These are phyloP conservation scores for Dovyalis caffra DNA, from an alignment of 345 rosid species.

Conservation along the genomic window DNA sequence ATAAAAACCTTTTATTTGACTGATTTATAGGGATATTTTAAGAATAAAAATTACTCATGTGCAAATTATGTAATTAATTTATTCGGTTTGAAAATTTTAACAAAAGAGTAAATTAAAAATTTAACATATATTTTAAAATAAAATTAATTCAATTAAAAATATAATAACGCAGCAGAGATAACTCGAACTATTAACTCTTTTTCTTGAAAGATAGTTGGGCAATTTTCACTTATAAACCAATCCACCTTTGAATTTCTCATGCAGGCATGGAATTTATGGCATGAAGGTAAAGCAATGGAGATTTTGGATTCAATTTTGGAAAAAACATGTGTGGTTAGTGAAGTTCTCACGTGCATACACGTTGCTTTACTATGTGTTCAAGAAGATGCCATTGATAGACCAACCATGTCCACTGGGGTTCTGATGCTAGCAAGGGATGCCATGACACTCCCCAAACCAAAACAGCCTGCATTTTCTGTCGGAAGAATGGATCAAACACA, in stretches of 20 bases:
- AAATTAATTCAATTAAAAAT: too few relatives aligned
- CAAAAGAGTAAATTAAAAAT: too few relatives aligned
- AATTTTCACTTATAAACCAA: neutral
- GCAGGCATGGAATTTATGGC: slow-evolving; percentile 39
- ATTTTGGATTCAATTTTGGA: slow-evolving; percentile 1
- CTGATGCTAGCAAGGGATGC: slow-evolving; percentile 29
- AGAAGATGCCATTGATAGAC: slow-evolving; percentile 26
- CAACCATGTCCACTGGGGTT: slow-evolving; percentile 30
- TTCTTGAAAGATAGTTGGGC: neutral
- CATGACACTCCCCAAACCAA: slow-evolving; percentile 16
- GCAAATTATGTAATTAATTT: too few relatives aligned
- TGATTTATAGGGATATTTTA: too few relatives aligned
- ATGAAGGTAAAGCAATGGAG: neutral
- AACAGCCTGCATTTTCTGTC: slow-evolving; percentile 26
- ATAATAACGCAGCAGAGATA: too few relatives aligned
- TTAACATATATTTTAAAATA: too few relatives aligned
- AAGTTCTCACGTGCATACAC: slow-evolving; percentile 28
- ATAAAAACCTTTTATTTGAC: too few relatives aligned
- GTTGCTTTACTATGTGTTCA: slow-evolving; percentile 37
- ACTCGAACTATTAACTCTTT: too few relatives aligned
- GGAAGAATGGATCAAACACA: too few relatives aligned
- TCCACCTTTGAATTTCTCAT: neutral
- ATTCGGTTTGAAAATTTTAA: too few relatives aligned
- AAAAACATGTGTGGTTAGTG: neutral
- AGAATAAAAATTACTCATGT: too few relatives aligned